Conservation (phyloP, 75 land plant species). For the Pinus taeda region DNA sequence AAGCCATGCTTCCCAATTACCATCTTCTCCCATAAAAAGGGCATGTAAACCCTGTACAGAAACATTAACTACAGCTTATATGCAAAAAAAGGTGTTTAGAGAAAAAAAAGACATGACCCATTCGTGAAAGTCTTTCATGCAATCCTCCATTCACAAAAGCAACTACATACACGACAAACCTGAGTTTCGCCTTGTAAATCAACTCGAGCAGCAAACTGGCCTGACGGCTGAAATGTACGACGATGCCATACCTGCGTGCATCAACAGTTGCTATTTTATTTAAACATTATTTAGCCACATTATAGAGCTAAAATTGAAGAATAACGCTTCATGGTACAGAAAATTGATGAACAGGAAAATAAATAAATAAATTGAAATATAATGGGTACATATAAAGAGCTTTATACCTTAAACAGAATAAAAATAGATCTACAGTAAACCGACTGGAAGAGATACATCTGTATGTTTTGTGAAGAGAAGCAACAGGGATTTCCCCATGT, state of each 20-base stretch:
- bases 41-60: conserved; percentile 87
- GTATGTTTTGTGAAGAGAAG: neutral
- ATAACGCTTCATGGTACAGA: too few relatives aligned
- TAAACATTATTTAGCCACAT: neutral
- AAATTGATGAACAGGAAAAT: too few relatives aligned
- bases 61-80: neutral
- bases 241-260: conserved; percentile 86
- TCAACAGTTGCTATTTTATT: neutral
- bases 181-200: conserved; percentile 76
- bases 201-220: conserved; percentile 95
- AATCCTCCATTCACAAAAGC: neutral
- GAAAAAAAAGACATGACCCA: neutral
- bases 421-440: neutral
- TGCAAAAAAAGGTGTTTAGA: neutral
- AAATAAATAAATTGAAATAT: too few relatives aligned
- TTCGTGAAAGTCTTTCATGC: neutral
- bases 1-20: conserved; percentile 93
- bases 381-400: neutral
- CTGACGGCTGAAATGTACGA: conserved; percentile 93
- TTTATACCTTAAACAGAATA: neutral
- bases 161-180: conserved; percentile 32
- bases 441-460: neutral
- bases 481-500: neutral
- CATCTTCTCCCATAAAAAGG: conserved; percentile 97
- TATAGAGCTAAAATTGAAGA: neutral